phyloP scores from a whole-genome alignment of 2,329 filamentous ascomycete species.

The Pseudogymnoascus sp. region DNA sequence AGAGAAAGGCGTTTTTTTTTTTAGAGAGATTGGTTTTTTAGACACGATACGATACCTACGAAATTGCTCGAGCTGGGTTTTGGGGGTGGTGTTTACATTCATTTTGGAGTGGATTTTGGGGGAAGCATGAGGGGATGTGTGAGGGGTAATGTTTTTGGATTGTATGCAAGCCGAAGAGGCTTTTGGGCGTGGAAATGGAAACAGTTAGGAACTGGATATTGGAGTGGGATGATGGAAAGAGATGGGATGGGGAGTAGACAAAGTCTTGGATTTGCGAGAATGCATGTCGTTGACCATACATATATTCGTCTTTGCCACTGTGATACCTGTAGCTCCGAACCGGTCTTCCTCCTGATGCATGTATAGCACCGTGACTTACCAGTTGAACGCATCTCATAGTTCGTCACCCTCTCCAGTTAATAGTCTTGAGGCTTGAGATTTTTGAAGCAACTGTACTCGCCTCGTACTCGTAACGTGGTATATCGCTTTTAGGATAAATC shows the following conservation, averaged over 20 bases:
- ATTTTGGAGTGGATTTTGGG: neutral
- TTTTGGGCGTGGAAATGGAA: neutral
- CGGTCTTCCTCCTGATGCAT: neutral
- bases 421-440: too few relatives aligned
- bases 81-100: neutral
- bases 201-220: neutral
- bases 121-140: neutral
- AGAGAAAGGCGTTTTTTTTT: neutral
- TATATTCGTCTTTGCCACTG: neutral
- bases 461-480: neutral
- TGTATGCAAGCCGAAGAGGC: neutral
- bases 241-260: neutral
- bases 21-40: neutral
- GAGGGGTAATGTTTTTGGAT: neutral
- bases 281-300: conserved; percentile 2
- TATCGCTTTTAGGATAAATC: neutral
- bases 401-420: too few relatives aligned
- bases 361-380: neutral
- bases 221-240: neutral
- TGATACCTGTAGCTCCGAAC: neutral
- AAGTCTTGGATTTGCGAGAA: conserved; percentile 5
- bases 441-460: too few relatives aligned
- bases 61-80: neutral
- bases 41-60: conserved; percentile 2
- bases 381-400: too few relatives aligned